Base-by-base conservation (phyloP, 2,329 filamentous ascomycete genomes). In the Botrytis fabae region DNA sequence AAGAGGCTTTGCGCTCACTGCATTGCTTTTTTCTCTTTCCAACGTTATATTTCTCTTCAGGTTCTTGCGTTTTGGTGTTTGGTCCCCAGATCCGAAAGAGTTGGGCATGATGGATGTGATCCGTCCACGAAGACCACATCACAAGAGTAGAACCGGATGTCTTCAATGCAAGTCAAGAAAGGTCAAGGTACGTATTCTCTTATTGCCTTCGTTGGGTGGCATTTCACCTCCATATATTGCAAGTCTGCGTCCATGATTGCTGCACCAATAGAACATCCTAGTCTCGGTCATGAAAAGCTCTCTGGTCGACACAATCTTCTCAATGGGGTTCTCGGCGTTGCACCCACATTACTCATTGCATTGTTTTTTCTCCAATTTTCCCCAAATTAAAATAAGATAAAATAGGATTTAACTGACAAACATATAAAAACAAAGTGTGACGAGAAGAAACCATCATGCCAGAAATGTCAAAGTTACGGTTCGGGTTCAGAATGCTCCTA, bases 81-180 rank as follows among this genome's bases (percentile, higher is more conserved):
- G 22, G 10, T 38, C 22, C 46, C 14, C 4, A 28, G 38, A 20
- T 20, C 46, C 8, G n/a, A 35, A 28, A 40, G 22, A 40, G 20
- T 35, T 40, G 46, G 22, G 46, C 32, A 66, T 38, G 25, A 71
- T 71, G 61, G 70, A 71, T 66, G 61, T 65, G 25, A 71, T 71
- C 40, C 70, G 70, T 57, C 71, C 71, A 40, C 51, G 71, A 22
- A 65, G 71, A 46, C 78, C 79, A 32, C 81, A 82, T 77, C 78
- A 80, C 54, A 82, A 82, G 74, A 81, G 79, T 44, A 76, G 81
- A 20, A 79, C 75, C 16, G 81, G 81, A 18, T 82, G 81, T 71
- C 48, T 76, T 16, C 79, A 81, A 73, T 82, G 80, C 73, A 82
- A 82, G 72, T 73, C 78, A 73, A 72, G 80, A 54, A 81, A 81